Base-by-base conservation (phyloP, 495 filamentous ascomycete species). In the Aspergillus mulundensis region DNA sequence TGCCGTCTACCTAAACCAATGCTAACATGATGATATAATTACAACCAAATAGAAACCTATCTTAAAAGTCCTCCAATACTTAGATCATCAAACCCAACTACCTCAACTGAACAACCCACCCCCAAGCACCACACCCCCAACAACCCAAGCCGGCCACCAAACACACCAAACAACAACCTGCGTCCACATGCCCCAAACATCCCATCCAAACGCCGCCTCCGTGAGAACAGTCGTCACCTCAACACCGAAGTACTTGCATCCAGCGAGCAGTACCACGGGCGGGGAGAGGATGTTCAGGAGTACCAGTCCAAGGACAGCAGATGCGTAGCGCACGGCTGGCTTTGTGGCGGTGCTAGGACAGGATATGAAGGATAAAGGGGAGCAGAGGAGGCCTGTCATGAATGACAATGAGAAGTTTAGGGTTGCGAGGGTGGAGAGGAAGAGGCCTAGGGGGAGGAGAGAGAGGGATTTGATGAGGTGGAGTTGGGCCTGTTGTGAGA, bases 101-200 rank as follows among this genome's bases (percentile, higher is more conserved):
- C n/a, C n/a, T n/a, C n/a, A n/a, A 10, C 32, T 36, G 51, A 76
- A 75, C 32, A 76, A 55, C 7, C 72, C 76, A 50, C 67, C 66
- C 46, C 73, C 75, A 40, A 81, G 58, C 52, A 82, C 61, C 0
- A 86, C 73, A 54, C 73, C 72, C 19, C 81, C 90, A 14, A 82
- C 80, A 50, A 96, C 61, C 95, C 94, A 97, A 20, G 89, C 91
- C 7, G 94, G 95, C 93, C 93, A 98, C 94, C 94, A 98, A 25
- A 97, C 90, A 68, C 90, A 89, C 91, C 95, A 98, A 16, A 97
- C 85, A 36, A 97, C 85, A 7, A 97, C 84, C 56, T 87, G 73
- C 36, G 91, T 95, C 77, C 91, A 95, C 78, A 93, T 82, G 2
- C 93, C 92, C 80, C 86, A 91, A 16, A 96, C 89, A 63, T 87